These are phyloP conservation scores for Prosopis cineraria DNA, from an alignment of 306 rosid species.

Conservation along the genomic window DNA sequence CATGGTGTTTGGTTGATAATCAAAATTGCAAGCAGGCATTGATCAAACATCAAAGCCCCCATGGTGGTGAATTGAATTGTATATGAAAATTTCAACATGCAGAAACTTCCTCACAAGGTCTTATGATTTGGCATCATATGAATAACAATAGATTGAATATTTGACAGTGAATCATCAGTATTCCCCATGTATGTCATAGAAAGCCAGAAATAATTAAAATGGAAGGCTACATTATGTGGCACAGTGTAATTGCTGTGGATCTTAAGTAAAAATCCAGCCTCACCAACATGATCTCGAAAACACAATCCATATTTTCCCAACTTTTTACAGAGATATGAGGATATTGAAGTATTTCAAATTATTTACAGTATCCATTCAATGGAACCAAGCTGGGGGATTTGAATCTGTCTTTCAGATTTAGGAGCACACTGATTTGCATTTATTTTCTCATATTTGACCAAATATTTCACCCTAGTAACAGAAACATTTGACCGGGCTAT, in stretches of 20 bases:
- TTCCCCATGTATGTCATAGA: neutral
- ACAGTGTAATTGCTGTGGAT: neutral
- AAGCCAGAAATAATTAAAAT: neutral
- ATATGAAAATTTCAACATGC: neutral
- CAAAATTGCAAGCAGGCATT: neutral
- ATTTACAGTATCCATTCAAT: neutral
- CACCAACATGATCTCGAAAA: neutral
- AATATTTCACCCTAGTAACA: neutral
- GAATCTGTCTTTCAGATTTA: neutral
- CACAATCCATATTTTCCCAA: conserved; percentile 18
- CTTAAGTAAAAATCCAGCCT: neutral
- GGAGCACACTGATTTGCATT: conserved; percentile 21
- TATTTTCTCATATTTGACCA: neutral
- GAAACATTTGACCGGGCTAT: conserved; percentile 11
- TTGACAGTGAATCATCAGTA: neutral
- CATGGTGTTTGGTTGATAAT: conserved; percentile 19
- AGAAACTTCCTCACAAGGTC: neutral
- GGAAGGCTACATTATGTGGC: neutral
- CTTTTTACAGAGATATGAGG: neutral
- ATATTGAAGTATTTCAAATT: neutral
- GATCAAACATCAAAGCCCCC: neutral
- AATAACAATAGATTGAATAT: neutral
- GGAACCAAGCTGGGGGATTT: neutral
- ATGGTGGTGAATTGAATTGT: neutral
- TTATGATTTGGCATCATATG: neutral